A percentile compares a stretch with the other conserved stretches of the same genome.
phyloP scores from a whole-genome alignment of 2,329 filamentous ascomycete genomes.

The Talaromyces sp. region DNA sequence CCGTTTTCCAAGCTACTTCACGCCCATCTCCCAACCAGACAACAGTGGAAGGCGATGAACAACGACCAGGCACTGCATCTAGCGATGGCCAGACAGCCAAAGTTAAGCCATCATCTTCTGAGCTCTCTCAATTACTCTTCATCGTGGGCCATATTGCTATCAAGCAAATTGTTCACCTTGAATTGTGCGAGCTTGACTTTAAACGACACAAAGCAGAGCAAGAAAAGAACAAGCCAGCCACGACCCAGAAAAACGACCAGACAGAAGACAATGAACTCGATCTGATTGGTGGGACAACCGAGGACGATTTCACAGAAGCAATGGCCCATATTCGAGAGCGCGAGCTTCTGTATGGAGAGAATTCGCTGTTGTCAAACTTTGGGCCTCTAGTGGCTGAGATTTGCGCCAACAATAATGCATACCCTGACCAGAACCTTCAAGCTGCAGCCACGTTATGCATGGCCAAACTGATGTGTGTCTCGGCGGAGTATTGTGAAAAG shows the following conservation, averaged over 20 bases:
- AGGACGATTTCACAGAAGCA: slow-evolving; percentile 86
- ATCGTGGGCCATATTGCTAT: slow-evolving; percentile 95
- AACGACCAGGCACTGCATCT: slow-evolving; percentile 29
- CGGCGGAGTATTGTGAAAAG: slow-evolving; percentile 88
- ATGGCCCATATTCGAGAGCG: slow-evolving; percentile 80
- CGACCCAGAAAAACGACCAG: slow-evolving; percentile 46
- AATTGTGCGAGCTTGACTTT: slow-evolving; percentile 96
- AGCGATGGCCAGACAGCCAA: slow-evolving; percentile 38
- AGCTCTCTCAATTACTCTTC: slow-evolving; percentile 85
- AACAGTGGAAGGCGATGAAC: slow-evolving; percentile 25
- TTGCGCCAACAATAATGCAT: slow-evolving; percentile 88
- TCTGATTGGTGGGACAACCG: slow-evolving; percentile 91
- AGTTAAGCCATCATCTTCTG: slow-evolving; percentile 63
- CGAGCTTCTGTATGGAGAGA: slow-evolving; percentile 75
- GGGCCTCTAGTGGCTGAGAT: slow-evolving; percentile 89
- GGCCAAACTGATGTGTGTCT: slow-evolving; percentile 98
- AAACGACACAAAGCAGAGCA: slow-evolving; percentile 74
- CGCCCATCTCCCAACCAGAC: slow-evolving; percentile 23
- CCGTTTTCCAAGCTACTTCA: slow-evolving; percentile 60
- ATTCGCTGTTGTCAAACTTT: slow-evolving; percentile 82
- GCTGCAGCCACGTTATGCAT: slow-evolving; percentile 90
- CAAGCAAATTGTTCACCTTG: slow-evolving; percentile 97
- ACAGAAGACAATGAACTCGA: slow-evolving; percentile 84
- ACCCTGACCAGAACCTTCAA: slow-evolving; percentile 84
- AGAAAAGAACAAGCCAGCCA: slow-evolving; percentile 43